These are phyloP conservation scores for Aspergillus costaricaensis DNA, from an alignment of 2,329 filamentous ascomycete species.

Conservation along the genomic window DNA sequence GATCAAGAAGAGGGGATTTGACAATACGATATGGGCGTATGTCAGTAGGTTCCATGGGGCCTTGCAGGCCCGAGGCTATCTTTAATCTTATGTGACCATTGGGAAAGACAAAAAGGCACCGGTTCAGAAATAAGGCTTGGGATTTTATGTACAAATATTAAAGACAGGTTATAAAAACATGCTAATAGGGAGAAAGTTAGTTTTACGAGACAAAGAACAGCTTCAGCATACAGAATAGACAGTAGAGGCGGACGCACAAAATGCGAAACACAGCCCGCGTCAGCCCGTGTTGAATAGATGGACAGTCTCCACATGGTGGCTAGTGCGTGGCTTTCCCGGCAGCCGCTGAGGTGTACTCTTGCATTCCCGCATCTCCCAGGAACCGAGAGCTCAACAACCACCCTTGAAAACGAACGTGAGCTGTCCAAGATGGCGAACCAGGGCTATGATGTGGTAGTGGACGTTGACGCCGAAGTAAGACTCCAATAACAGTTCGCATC, in stretches of 20 bases:
- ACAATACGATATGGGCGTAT: conserved; percentile 37
- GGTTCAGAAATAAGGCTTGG: background rate
- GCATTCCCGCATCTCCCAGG: conserved; percentile 23
- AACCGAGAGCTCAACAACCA: conserved; percentile 16
- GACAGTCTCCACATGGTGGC: conserved; percentile 26
- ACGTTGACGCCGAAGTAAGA: conserved; percentile 88
- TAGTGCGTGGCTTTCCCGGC: conserved; percentile 31
- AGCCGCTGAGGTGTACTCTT: conserved; percentile 40
- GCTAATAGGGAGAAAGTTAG: too few relatives aligned
- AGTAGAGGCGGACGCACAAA: background rate
- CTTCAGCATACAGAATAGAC: background rate
- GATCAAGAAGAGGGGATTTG: conserved; percentile 54
- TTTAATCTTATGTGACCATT: background rate
- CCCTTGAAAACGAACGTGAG: conserved; percentile 15
- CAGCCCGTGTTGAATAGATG: background rate
- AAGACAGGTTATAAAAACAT: too few relatives aligned
- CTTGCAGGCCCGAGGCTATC: conserved; percentile 22
- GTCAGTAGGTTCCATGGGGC: conserved; percentile 29
- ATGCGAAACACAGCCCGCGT: background rate
- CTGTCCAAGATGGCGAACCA: conserved; percentile 68
- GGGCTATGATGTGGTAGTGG: conserved; percentile 97
- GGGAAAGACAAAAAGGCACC: background rate
- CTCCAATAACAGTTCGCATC: background rate
- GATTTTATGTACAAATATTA: too few relatives aligned
- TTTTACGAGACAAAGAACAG: background rate